These are phyloP conservation scores for Debaryomyces psychrophilus DNA, from an alignment of 1,139 yeast genomes.

Conservation along the genomic window DNA sequence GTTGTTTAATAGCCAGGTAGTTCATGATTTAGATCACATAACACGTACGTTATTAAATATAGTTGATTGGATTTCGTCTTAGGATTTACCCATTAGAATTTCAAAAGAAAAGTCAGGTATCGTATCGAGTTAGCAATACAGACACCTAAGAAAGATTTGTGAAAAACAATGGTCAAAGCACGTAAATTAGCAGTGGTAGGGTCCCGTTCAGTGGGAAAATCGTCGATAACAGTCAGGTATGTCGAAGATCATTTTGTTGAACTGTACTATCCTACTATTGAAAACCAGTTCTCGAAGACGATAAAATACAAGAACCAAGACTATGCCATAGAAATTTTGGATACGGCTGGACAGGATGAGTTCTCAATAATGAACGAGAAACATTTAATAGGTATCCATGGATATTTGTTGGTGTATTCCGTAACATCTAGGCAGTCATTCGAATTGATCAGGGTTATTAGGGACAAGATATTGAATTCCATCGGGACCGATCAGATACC, in stretches of 20 bases:
- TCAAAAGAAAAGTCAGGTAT: not conserved
- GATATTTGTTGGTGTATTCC: constrained; percentile 80
- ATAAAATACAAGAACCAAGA: constrained; percentile 73
- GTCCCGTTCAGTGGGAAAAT: constrained; percentile 87
- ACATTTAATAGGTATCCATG: constrained; percentile 82
- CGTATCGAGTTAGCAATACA: not conserved
- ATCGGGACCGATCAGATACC: constrained; percentile 77
- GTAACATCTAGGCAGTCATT: constrained; percentile 80
- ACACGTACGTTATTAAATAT: not conserved
- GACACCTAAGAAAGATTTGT: not conserved
- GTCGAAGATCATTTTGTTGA: constrained; percentile 90
- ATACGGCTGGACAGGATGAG: constrained; percentile 96
- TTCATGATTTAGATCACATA: constrained; percentile 1
- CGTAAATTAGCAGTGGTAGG: constrained; percentile 90
- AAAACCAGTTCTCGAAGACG: constrained; percentile 80
- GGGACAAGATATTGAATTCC: constrained; percentile 82
- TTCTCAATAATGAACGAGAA: constrained; percentile 83
- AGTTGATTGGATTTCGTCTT: constrained; percentile 1
- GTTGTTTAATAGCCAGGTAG: not conserved
- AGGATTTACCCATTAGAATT: not conserved
- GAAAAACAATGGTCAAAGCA: constrained; percentile 45
- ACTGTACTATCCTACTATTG: constrained; percentile 89
- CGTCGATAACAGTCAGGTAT: constrained; percentile 82
- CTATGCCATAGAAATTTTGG: constrained; percentile 83
- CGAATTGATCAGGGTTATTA: constrained; percentile 73